Evolutionary conservation across 805 yeast genomes (phyloP).

Genomic region (Wickerhamiella sorbophila): DNA sequence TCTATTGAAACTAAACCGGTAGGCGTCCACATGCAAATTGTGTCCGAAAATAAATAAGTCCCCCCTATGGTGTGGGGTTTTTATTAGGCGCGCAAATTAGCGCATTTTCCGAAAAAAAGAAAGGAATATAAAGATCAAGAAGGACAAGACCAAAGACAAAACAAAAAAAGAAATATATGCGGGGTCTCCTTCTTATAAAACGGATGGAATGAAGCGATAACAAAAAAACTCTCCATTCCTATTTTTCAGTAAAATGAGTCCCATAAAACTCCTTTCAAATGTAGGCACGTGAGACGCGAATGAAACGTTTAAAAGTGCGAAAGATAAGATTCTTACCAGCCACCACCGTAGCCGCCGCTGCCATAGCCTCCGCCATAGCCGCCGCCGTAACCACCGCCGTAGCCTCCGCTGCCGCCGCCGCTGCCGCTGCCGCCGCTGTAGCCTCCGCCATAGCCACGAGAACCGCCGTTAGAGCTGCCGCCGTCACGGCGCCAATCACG

Average conservation of each 20-base stretch:
- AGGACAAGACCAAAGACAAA: background rate
- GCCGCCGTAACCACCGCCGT: conserved; percentile 8
- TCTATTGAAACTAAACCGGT: background rate
- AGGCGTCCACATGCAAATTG: background rate
- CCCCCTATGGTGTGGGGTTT: background rate
- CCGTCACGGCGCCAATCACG: conserved; percentile 16
- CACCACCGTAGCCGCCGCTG: conserved; percentile 21
- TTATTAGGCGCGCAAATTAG: background rate
- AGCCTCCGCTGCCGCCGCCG: conserved; percentile 16
- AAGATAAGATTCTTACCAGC: conserved; percentile 15
- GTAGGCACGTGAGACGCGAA: background rate
- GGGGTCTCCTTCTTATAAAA: background rate
- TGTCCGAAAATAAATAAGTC: background rate
- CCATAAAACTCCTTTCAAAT: background rate
- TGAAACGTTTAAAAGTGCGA: background rate
- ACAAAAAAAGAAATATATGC: background rate
- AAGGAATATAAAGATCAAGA: background rate
- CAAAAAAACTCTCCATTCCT: too few relatives aligned
- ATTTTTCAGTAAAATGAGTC: too few relatives aligned
- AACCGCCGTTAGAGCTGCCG: conserved; percentile 14
- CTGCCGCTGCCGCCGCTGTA: conserved; percentile 20
- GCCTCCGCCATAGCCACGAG: conserved; percentile 13
- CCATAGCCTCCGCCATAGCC: conserved; percentile 18
- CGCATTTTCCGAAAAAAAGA: background rate
- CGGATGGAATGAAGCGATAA: background rate